Conservation (phyloP, 495 filamentous ascomycete genomes). For the Eremomyces bilateralis region DNA sequence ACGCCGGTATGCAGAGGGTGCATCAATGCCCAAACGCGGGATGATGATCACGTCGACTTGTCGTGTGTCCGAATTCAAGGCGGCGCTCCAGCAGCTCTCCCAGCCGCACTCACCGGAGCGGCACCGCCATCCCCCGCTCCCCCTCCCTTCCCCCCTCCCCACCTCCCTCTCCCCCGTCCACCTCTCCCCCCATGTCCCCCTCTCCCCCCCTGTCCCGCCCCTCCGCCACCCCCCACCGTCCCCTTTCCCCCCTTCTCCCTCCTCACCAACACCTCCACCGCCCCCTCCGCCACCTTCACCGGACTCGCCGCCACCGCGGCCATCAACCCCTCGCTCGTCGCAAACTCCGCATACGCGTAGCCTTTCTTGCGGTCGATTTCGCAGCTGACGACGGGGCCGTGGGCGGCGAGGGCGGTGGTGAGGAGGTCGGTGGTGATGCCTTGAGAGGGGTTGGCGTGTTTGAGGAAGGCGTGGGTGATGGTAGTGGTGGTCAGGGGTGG, state of each 20-base stretch:
- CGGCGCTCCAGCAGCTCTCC: no score
- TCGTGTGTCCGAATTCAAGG: no score
- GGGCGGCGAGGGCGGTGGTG: constrained; percentile 43
- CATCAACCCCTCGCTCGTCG: constrained; percentile 40
- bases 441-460: constrained; percentile 79
- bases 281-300: constrained; percentile 57
- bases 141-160: background rate
- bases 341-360: constrained; percentile 78
- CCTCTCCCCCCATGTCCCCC: background rate
- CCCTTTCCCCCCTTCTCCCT: constrained; percentile 27
- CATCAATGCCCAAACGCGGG: no score
- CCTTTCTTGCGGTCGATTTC: constrained; percentile 88
- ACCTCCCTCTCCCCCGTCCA: background rate
- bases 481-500: constrained; percentile 9
- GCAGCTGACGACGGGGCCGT: constrained; percentile 49
- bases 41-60: no score
- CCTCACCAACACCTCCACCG: constrained; percentile 67
- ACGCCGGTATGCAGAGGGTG: no score
- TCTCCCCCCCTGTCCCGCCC: background rate
- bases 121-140: background rate
- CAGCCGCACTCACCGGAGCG: no score
- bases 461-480: constrained; percentile 53
- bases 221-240: background rate
- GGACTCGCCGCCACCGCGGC: constrained; percentile 67
- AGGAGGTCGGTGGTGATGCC: constrained; percentile 67